These are phyloP conservation scores for Trichophyton mentagrophytes DNA, from an alignment of 2,329 filamentous ascomycete genomes.

Conservation along the genomic window DNA sequence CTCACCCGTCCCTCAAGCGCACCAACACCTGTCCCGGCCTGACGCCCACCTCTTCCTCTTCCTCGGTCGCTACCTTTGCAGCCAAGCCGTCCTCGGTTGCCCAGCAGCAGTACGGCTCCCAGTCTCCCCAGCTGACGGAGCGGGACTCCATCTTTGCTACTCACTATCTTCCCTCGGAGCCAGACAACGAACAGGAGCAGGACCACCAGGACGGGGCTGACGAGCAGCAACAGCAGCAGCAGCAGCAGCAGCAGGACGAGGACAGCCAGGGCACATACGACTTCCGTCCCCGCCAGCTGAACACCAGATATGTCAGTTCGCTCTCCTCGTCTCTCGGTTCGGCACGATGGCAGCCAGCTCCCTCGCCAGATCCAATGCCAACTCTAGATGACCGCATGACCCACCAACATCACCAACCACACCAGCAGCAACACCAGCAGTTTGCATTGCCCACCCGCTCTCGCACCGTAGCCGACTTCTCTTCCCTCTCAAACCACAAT, in stretches of 20 bases:
- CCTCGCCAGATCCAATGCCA: not conserved
- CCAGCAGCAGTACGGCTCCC: constrained; percentile 12
- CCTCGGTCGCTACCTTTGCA: not conserved
- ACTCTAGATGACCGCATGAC: constrained; percentile 2
- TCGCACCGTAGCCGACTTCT: not conserved
- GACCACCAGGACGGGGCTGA: no score
- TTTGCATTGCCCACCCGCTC: not conserved
- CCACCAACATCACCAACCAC: no score
- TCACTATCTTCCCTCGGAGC: constrained; percentile 40
- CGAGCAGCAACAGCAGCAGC: no score
- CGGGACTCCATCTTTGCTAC: constrained; percentile 53
- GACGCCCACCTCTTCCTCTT: constrained; percentile 1
- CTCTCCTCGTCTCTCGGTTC: constrained; percentile 12
- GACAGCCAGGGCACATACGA: not conserved
- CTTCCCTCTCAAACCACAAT: not conserved
- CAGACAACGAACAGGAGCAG: no score
- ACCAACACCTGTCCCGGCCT: constrained; percentile 13
- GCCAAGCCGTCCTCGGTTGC: constrained; percentile 5
- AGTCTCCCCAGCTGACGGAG: constrained; percentile 45
- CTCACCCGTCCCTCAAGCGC: constrained; percentile 12
- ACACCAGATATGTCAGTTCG: constrained; percentile 12
- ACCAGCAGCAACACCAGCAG: not conserved
- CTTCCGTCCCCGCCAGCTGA: not conserved
- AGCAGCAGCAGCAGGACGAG: constrained; percentile 8
- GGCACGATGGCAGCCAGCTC: constrained; percentile 9